Evolutionary conservation across 176 grass and related monocot genomes (phyloP), one percentile per base, ranked within the genome.

Genomic region (Coix lacrymajobi): DNA sequence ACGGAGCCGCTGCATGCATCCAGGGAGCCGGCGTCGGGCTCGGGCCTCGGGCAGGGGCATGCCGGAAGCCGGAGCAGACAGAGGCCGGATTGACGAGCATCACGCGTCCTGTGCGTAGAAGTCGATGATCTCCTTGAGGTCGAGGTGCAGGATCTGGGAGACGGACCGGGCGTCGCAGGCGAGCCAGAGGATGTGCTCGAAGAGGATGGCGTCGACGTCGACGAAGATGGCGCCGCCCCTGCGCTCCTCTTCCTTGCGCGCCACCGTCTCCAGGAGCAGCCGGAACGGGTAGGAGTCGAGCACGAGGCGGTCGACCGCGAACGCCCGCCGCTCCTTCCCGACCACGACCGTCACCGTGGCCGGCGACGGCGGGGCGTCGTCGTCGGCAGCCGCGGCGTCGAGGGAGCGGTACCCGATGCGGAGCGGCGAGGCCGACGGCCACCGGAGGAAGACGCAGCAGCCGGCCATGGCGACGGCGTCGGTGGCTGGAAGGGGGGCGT

Each of bases 41-140:
- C 19, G 49, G 7, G 49, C 51, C 51, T 54, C 19, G 19, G 36
- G 36, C 36, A 37, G 36, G 36, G 51, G 51, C 19, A 54, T 54
- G 51, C 6, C 49, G 16, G 38, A 44, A 44, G 9, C 22, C 3
- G 24, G 22, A 57, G 22, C 19, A 61, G 57, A 61, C n/a, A n/a
- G n/a, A n/a, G n/a, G n/a, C n/a, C n/a, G 9, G 1, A 11, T 58
- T 10, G 3, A 52, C 22, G 1, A 26, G 0, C 56, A 61, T 94
- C 92, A 94, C 8, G 75, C 92, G 80, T 99, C 96, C 89, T 88
- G 91, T 29, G 96, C 86, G 82, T 99, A 99, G 79, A 99, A 99
- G 39, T 99, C 96, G 62, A 99, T 92, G 84, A 99, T 99, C 83
- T 99, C 96, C 85, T 86, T 92, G 83, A 99, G 89, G 73, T 99